phyloP scores from a whole-genome alignment of 1,284 basidiomycete species.

The Cryptococcus neoformans region DNA sequence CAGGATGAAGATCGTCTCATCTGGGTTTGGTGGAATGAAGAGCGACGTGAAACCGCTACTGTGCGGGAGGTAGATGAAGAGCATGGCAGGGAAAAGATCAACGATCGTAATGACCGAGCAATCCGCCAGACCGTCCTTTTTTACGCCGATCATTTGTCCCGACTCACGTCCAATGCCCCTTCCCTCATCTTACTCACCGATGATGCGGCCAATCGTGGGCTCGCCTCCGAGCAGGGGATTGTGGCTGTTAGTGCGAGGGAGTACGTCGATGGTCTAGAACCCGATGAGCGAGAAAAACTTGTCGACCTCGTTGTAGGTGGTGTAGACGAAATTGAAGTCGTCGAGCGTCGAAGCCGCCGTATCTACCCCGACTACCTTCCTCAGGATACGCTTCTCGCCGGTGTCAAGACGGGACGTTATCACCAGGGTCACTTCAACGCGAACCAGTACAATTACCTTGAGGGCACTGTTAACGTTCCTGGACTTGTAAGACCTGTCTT shows the following conservation, averaged over 20 bases:
- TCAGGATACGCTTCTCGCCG: constrained; percentile 68
- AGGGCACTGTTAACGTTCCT: constrained; percentile 79
- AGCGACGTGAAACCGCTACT: constrained; percentile 58
- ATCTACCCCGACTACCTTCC: constrained; percentile 84
- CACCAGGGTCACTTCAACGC: constrained; percentile 95
- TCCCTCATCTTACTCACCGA: constrained; percentile 56
- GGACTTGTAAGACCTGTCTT: constrained; percentile 75
- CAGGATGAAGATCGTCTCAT: constrained; percentile 70
- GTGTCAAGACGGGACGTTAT: constrained; percentile 77
- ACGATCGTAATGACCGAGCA: constrained; percentile 89
- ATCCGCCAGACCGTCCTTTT: constrained; percentile 79
- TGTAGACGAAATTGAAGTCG: constrained; percentile 53
- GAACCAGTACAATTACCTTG: constrained; percentile 93
- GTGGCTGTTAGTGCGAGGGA: constrained; percentile 62
- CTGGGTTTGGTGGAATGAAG: constrained; percentile 93
- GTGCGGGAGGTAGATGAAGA: constrained; percentile 23
- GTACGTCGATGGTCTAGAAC: constrained; percentile 72
- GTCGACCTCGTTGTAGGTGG: constrained; percentile 74
- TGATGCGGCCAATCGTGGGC: constrained; percentile 70
- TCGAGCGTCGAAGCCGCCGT: constrained; percentile 53
- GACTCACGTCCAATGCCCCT: too few species aligned
- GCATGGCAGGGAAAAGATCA: constrained; percentile 54
- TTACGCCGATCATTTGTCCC: constrained; percentile 70
- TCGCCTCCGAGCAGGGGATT: constrained; percentile 70
- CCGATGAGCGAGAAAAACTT: constrained; percentile 56